Evolutionary conservation across 805 yeast species (phyloP), one percentile per base, ranked within the genome.

Genomic region (Yamadazyma akitaensis): DNA sequence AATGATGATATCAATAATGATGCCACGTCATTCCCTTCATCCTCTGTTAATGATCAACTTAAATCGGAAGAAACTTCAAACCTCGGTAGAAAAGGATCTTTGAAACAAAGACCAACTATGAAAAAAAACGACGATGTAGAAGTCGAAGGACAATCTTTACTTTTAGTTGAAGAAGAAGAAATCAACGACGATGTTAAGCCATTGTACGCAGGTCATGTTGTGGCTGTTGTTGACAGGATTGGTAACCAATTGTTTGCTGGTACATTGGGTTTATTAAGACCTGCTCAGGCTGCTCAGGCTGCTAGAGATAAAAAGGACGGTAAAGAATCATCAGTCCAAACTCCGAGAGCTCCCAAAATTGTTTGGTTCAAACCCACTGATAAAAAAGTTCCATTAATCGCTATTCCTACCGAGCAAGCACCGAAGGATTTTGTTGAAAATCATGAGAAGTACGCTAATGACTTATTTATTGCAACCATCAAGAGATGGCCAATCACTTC

Each of bases 401-500:
- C 99, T 13, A 94, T 94, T 53, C 99, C 99, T 34, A 94, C 97
- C 1, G 99, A 94, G 59, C 96, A 94, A 65, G 99, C 97, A 0
- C 99, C 99, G 30, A 80, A 78, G 49, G 98, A 92, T 64, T 92
- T 94, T 67, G 91, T 94, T 37, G 96, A 90, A 56, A 90, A 89
- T 56, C 96, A 90, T 54, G 95, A 87, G 47, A 76, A 75, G 43
- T 94, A 94, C 59, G 76, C 87, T 0, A 81, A 88, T 61, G 87
- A 84, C 57, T 70, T 91, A 43, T 94, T 92, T 62, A 92, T 94
- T 51, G 97, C 98, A 0, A 86, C 96, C 1, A 92, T 94, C 60
- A 94, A 94, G 65, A 84, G 99, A 66, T 94, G 99, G 99, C 99
- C 99, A 60, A 94, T 94, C 65, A 94, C 99, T 9, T 92, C 98